Base-by-base conservation (phyloP, 116 monocot species). In the Papilionanthe hybrid region DNA sequence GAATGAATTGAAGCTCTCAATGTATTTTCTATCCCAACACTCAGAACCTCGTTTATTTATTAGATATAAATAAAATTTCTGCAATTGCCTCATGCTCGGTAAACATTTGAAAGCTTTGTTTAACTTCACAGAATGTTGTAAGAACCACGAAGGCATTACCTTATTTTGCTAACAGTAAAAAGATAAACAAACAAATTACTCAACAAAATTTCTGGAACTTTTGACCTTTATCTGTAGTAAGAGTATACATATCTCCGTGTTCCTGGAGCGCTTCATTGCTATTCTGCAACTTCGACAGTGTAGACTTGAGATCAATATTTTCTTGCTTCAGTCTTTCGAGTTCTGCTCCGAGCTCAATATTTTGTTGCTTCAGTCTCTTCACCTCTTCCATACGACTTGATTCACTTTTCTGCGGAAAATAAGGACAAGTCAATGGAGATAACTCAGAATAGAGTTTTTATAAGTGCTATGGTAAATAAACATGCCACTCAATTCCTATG, bases 291-390 rank as follows among this genome's bases (percentile, higher is more conserved):
- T 75, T 43, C 27, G 77, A 76, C 42, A 84, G 49, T 42, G 68
- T 79, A 67, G 76, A 60, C 29, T 79, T 86, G 0, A 89, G 80
- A 67, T 82, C 74, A 22, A 25, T 75, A 41, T 88, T 88, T 79
- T 88, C 82, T 23, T 56, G 53, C 78, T 37, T 69, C 69, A 85
- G 72, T 75, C 72, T 83, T 79, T 83, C 79, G 49, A 87, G 25
- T 57, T 84, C 76, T 58, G 60, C 79, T 67, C 25, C 82, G 1
- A 92, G 83, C 63, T 82, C 76, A 25, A 74, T 75, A 45, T 92
- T 92, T 7, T 81, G 72, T 25, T 42, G 41, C 43, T 53, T 68
- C 22, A 92, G 72, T 30, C 78, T 86, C 44, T 86, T 80, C 20
- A 86, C 7, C 76, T 89, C 92, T 22, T 17, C 57, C 53, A 72